Evolutionary conservation across 805 yeast genomes (phyloP).

Genomic region (Ogataea ganodermae): DNA sequence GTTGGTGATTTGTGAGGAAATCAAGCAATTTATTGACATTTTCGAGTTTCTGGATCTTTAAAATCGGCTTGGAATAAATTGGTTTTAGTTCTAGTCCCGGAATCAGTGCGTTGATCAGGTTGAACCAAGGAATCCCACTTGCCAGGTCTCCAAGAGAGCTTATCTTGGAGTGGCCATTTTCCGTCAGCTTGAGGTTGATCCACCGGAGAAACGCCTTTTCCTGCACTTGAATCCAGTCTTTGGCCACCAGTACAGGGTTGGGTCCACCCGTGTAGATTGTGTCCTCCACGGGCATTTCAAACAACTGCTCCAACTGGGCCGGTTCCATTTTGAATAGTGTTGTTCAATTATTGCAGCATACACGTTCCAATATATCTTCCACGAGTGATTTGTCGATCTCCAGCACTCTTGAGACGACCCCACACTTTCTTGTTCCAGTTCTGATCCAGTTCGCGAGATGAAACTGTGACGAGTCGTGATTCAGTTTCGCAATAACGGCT

Average conservation of each 20-base stretch:
- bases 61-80: conserved; percentile 40
- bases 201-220: conserved; percentile 52
- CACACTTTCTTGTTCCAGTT: background rate
- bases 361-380: background rate
- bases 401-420: background rate
- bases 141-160: conserved; percentile 38
- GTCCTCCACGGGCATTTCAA: conserved; percentile 3
- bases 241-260: conserved; percentile 5
- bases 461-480: background rate
- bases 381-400: background rate
- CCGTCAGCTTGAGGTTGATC: conserved; percentile 43
- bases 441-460: background rate
- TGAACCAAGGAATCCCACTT: conserved; percentile 43
- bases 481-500: background rate
- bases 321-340: background rate
- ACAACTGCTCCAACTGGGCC: background rate
- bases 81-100: conserved; percentile 24
- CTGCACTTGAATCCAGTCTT: conserved; percentile 46
- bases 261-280: background rate
- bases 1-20: conserved; percentile 41
- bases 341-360: background rate
- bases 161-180: conserved; percentile 22
- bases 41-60: conserved; percentile 48
- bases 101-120: conserved; percentile 38
- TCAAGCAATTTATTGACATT: conserved; percentile 46